These are phyloP conservation scores for Globisporangium iwayamae DNA, from an alignment of 352 stramenopile genomes.

Conservation along the genomic window DNA sequence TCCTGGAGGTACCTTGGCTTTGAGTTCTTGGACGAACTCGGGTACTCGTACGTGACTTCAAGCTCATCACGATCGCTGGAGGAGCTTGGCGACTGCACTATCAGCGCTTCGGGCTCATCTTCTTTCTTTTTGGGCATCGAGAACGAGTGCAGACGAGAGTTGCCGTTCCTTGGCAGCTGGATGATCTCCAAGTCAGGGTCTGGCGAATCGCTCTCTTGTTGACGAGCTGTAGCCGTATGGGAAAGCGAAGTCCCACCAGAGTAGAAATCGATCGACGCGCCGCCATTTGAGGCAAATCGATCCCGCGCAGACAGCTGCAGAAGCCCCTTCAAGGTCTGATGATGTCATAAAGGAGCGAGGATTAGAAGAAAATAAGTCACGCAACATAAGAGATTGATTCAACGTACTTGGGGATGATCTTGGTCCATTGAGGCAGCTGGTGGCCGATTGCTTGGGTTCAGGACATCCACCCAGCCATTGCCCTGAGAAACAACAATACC, in stretches of 20 bases:
- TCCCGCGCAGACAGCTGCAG: conserved; percentile 6
- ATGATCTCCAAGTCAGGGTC: conserved; percentile 3
- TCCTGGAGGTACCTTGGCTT: conserved; percentile 49
- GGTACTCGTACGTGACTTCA: conserved; percentile 31
- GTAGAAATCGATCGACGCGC: not conserved
- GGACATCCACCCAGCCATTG: conserved; percentile 69
- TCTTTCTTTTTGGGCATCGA: conserved; percentile 33
- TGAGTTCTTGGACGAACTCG: conserved; percentile 15
- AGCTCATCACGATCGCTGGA: conserved; percentile 36
- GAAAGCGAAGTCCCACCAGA: not conserved
- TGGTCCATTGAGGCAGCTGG: not conserved
- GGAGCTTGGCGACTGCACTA: conserved; percentile 28
- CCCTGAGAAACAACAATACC: conserved; percentile 22
- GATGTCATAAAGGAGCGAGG: not conserved
- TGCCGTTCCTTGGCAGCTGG: not conserved
- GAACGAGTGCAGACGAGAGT: conserved; percentile 37
- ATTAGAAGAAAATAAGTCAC: not conserved
- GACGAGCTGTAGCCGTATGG: not conserved
- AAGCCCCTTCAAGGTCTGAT: not conserved
- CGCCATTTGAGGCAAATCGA: not conserved
- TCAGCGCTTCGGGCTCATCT: conserved; percentile 23
- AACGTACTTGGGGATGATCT: conserved; percentile 11
- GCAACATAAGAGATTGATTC: not conserved
- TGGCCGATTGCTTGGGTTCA: conserved; percentile 24
- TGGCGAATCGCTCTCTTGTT: conserved; percentile 8